Conservation (phyloP, 306 rosid genomes). For the Citrullus colocynthis region DNA sequence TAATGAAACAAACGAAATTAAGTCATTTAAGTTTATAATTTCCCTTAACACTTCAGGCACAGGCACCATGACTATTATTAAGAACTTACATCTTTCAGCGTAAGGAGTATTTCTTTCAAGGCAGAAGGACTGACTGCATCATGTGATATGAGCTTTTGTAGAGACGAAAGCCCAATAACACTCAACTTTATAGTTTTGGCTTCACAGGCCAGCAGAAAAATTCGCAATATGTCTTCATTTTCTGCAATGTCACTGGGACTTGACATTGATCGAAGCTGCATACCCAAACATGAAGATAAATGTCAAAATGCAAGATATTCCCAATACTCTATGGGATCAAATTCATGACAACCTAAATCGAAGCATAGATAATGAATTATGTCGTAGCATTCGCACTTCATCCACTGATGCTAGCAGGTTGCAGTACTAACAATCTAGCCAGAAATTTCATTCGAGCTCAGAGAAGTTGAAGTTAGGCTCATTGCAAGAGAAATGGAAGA, state of each 20-base stretch:
- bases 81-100: slow-evolving; percentile 76
- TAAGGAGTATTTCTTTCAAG: slow-evolving; percentile 60
- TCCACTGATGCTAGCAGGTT: background rate
- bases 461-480: too few species aligned
- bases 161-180: slow-evolving; percentile 84
- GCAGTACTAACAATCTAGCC: background rate
- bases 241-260: slow-evolving; percentile 83
- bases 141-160: slow-evolving; percentile 86
- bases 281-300: slow-evolving; percentile 16
- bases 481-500: background rate
- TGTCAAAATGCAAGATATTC: background rate
- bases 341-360: background rate
- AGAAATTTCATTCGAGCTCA: background rate
- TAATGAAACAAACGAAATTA: background rate
- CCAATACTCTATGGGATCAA: background rate
- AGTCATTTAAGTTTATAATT: background rate
- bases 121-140: slow-evolving; percentile 81
- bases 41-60: background rate
- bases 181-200: slow-evolving; percentile 76
- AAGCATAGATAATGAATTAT: background rate
- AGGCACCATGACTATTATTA: background rate
- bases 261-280: slow-evolving; percentile 82
- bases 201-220: slow-evolving; percentile 88
- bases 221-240: slow-evolving; percentile 78
- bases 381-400: background rate